phyloP scores from a whole-genome alignment of 345 rosid species.

The Eutrema japonicum region DNA sequence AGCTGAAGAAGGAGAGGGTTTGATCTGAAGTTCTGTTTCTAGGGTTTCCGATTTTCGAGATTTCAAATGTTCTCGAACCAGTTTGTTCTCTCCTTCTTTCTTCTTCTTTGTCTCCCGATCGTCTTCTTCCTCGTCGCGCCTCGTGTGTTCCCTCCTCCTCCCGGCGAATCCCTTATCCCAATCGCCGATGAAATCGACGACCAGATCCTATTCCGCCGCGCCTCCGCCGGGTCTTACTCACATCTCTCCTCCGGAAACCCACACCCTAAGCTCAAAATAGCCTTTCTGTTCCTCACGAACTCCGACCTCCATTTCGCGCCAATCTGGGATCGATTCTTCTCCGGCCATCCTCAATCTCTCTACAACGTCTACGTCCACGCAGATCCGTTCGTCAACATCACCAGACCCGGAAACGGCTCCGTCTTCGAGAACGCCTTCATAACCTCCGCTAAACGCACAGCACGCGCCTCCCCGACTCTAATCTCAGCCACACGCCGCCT shows the following conservation, averaged over 20 bases:
- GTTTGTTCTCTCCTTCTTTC: slow-evolving; percentile 11
- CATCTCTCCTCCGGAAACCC: slow-evolving; percentile 14
- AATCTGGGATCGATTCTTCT: slow-evolving; percentile 22
- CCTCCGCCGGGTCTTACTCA: not conserved
- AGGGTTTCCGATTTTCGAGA: not conserved
- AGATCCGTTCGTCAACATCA: slow-evolving; percentile 19
- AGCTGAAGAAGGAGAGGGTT: not conserved
- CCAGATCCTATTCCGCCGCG: slow-evolving; percentile 13
- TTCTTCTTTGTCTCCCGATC: slow-evolving; percentile 22
- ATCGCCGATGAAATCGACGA: slow-evolving; percentile 29
- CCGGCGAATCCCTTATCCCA: slow-evolving; percentile 18
- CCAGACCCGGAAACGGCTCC: not conserved
- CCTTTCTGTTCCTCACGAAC: slow-evolving; percentile 20
- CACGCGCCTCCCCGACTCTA: slow-evolving; percentile 15
- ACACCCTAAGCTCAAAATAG: slow-evolving; percentile 18
- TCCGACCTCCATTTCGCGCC: slow-evolving; percentile 23
- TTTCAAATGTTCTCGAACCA: slow-evolving; percentile 10
- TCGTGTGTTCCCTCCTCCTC: slow-evolving; percentile 14
- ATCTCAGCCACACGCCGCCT: slow-evolving; percentile 28
- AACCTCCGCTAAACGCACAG: not conserved
- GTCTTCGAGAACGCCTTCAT: slow-evolving; percentile 15
- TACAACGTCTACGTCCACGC: slow-evolving; percentile 32
- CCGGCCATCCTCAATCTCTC: slow-evolving; percentile 3
- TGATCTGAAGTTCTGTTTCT: not conserved
- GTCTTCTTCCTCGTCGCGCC: slow-evolving; percentile 25